Evolutionary conservation across 2,329 filamentous ascomycete genomes (phyloP).

Genomic region (Cladophialophora psammophila): DNA sequence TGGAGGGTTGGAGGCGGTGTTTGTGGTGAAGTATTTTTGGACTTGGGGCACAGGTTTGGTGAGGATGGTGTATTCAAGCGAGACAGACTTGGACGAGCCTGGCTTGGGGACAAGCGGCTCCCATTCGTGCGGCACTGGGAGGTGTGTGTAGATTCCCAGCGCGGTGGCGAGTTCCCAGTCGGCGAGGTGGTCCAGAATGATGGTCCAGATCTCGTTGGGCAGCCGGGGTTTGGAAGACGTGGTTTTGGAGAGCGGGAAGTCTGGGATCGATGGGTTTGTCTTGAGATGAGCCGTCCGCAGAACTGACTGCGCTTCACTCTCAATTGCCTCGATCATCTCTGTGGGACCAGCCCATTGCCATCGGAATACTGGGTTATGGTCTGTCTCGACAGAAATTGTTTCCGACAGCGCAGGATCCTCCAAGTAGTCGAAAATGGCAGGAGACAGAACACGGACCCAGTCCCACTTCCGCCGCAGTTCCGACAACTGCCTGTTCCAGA

Average conservation of each 20-base stretch:
- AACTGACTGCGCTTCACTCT: slow-evolving; percentile 38
- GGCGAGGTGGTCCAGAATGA: slow-evolving; percentile 80
- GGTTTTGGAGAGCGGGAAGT: slow-evolving; percentile 50
- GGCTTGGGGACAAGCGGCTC: slow-evolving; percentile 67
- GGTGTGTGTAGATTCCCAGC: slow-evolving; percentile 78
- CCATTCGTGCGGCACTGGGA: slow-evolving; percentile 78
- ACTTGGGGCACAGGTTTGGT: slow-evolving; percentile 73
- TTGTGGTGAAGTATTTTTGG: slow-evolving; percentile 71
- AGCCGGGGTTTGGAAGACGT: slow-evolving; percentile 53
- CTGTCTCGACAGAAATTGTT: slow-evolving; percentile 41
- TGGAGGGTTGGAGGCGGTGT: slow-evolving; percentile 70
- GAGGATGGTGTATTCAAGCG: slow-evolving; percentile 85
- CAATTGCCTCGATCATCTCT: slow-evolving; percentile 39
- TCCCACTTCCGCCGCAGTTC: slow-evolving; percentile 85
- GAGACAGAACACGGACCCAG: slow-evolving; percentile 82
- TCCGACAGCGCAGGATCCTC: slow-evolving; percentile 59
- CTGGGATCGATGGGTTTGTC: slow-evolving; percentile 15
- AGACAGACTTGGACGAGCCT: slow-evolving; percentile 74
- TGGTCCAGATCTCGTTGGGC: slow-evolving; percentile 87
- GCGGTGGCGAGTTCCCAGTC: slow-evolving; percentile 92
- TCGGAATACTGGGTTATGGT: slow-evolving; percentile 41
- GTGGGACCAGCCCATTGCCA: slow-evolving; percentile 42
- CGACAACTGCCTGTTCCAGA: slow-evolving; percentile 84
- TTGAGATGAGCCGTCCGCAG: slow-evolving; percentile 31
- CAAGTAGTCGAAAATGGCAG: slow-evolving; percentile 79